Evolutionary conservation across 306 rosid genomes (phyloP).

Genomic region (Vigna reflexopilosa): DNA sequence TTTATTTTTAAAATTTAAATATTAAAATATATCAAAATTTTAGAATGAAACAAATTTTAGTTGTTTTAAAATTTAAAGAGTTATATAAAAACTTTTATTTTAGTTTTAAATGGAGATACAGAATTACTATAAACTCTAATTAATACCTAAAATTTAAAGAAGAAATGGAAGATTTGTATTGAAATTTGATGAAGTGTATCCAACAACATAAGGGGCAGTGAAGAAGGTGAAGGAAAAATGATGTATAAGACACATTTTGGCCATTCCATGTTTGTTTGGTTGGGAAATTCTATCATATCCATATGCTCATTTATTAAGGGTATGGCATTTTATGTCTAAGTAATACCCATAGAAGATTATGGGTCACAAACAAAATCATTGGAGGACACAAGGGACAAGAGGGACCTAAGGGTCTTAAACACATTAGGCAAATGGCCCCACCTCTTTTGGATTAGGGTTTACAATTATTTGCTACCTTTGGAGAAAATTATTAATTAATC

Average conservation of each 20-base stretch:
- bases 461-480: neutral
- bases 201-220: neutral
- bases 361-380: neutral
- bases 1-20: no score
- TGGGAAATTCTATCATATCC: neutral
- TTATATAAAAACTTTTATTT: neutral
- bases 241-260: neutral
- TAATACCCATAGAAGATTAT: slow-evolving; percentile 10
- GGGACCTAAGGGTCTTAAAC: neutral
- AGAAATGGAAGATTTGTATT: neutral
- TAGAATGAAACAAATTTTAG: no score
- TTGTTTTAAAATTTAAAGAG: no score
- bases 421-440: neutral
- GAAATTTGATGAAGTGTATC: neutral
- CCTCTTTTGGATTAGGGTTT: neutral
- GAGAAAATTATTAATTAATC: neutral
- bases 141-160: neutral
- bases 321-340: neutral
- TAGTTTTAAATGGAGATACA: neutral
- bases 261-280: slow-evolving; percentile 16
- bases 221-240: neutral
- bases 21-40: no score
- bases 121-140: neutral
- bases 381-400: neutral
- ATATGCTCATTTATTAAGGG: slow-evolving; percentile 3